Percentiles rank a stretch among this genome's conserved stretches.
These are phyloP conservation scores for Pseudocercospora cruenta DNA, from an alignment of 2,329 filamentous ascomycete species.

Conservation along the genomic window DNA sequence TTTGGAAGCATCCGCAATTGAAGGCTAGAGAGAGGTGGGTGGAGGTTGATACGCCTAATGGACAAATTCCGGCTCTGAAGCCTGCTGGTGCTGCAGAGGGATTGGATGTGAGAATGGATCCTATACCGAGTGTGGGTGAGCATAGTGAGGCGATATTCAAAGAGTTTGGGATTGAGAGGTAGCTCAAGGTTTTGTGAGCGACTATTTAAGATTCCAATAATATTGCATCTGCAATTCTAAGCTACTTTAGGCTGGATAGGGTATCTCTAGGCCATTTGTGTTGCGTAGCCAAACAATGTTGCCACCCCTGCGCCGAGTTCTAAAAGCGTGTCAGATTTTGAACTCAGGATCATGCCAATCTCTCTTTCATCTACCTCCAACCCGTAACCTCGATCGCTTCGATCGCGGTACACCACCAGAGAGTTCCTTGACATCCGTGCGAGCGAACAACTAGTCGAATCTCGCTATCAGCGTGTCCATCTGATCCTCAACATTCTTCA, in stretches of 20 bases:
- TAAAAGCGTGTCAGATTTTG: neutral
- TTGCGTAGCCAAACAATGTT: neutral
- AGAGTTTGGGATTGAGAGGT: slow-evolving; percentile 46
- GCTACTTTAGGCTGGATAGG: neutral
- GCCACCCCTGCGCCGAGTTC: neutral
- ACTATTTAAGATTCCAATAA: neutral
- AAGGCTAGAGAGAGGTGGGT: slow-evolving; percentile 57
- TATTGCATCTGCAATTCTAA: neutral
- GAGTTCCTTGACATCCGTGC: neutral
- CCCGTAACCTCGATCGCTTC: neutral
- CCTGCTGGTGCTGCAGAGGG: slow-evolving; percentile 51
- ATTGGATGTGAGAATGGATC: slow-evolving; percentile 45
- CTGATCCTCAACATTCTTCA: slow-evolving; percentile 48
- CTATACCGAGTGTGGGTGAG: slow-evolving; percentile 55
- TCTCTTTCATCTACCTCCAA: neutral
- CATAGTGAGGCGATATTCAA: slow-evolving; percentile 53
- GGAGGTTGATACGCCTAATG: slow-evolving; percentile 52
- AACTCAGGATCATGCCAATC: neutral
- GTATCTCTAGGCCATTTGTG: neutral
- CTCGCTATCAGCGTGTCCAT: slow-evolving; percentile 37
- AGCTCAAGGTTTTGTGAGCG: too few relatives aligned
- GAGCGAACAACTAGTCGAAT: slow-evolving; percentile 24
- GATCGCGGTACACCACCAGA: neutral
- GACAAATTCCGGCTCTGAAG: slow-evolving; percentile 53
- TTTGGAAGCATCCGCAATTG: slow-evolving; percentile 60